These are phyloP conservation scores for Chytriomyces confervae DNA, from an alignment of 192 early-diverging fungal genomes.

Conservation along the genomic window DNA sequence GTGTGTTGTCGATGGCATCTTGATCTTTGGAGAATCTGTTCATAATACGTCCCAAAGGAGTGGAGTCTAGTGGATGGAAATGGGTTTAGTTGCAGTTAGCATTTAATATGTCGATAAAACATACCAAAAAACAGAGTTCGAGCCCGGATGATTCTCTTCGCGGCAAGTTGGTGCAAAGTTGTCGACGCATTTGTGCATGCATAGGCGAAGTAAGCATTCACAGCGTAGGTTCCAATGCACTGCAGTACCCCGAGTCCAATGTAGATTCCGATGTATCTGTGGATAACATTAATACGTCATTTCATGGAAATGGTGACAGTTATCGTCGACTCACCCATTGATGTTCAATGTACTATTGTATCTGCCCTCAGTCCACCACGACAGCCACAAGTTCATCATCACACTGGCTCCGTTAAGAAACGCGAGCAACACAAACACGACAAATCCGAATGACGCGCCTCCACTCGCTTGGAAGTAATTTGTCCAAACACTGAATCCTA, in stretches of 20 bases:
- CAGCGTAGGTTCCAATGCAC: conserved; percentile 54
- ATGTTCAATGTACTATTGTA: conserved; percentile 61
- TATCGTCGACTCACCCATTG: conserved; percentile 28
- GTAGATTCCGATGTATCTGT: conserved; percentile 69
- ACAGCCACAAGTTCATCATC: conserved; percentile 63
- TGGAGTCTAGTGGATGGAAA: conserved; percentile 48
- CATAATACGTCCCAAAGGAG: conserved; percentile 77
- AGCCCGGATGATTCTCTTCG: conserved; percentile 69
- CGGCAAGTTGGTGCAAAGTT: conserved; percentile 69
- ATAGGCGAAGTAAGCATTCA: conserved; percentile 60
- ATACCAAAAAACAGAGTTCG: conserved; percentile 73
- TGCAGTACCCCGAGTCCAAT: conserved; percentile 66
- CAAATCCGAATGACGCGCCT: conserved; percentile 28
- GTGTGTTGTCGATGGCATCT: conserved; percentile 69
- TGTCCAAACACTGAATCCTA: conserved; percentile 73
- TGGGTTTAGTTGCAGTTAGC: background rate
- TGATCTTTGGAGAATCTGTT: conserved; percentile 74
- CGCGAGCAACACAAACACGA: conserved; percentile 47
- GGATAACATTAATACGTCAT: background rate
- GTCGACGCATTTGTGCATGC: conserved; percentile 59
- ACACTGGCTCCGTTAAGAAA: conserved; percentile 59
- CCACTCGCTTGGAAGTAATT: conserved; percentile 67
- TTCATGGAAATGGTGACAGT: conserved; percentile 24
- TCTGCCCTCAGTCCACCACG: conserved; percentile 48
- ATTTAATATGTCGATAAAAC: background rate